A percentile compares a stretch with the other conserved stretches of the same genome.
These are phyloP conservation scores for Podila minutissima DNA, from an alignment of 192 early-diverging fungal genomes.

Conservation along the genomic window DNA sequence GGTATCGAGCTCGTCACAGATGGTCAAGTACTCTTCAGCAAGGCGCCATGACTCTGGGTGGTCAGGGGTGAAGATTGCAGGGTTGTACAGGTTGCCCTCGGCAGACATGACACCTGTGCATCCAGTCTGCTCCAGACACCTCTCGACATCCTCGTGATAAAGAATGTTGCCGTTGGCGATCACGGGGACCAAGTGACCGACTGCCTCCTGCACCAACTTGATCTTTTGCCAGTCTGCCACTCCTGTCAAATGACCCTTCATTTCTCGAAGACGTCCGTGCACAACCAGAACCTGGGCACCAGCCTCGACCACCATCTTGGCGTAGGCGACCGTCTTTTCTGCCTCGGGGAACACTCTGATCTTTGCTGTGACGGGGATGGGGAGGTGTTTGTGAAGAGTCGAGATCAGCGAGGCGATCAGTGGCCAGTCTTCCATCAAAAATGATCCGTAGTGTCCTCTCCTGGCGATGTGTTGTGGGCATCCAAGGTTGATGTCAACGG, in stretches of 20 bases:
- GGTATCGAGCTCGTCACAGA: conserved; percentile 75
- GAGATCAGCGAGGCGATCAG: conserved; percentile 63
- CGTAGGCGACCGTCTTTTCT: conserved; percentile 92
- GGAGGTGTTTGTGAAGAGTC: conserved; percentile 79
- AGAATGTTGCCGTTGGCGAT: conserved; percentile 98
- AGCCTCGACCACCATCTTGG: conserved; percentile 94
- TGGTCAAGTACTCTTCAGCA: conserved; percentile 90
- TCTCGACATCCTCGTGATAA: conserved; percentile 88
- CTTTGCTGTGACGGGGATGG: conserved; percentile 96
- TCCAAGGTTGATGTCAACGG: conserved; percentile 95
- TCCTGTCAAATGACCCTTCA: conserved; percentile 97
- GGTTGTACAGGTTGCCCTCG: conserved; percentile 88
- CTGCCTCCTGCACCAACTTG: conserved; percentile 80
- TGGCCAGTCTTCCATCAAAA: conserved; percentile 95
- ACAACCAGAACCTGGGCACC: conserved; percentile 94
- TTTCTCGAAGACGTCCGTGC: conserved; percentile 93
- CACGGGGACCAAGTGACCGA: conserved; percentile 79
- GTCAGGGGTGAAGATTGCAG: conserved; percentile 78
- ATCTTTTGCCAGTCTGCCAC: conserved; percentile 98
- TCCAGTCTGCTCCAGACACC: conserved; percentile 85
- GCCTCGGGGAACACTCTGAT: conserved; percentile 90
- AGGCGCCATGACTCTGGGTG: conserved; percentile 79
- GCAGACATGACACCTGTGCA: conserved; percentile 97
- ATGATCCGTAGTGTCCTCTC: conserved; percentile 93
- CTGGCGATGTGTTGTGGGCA: conserved; percentile 97